Conservation (phyloP, 2,329 filamentous ascomycete genomes). For the Beauveria caledonica region DNA sequence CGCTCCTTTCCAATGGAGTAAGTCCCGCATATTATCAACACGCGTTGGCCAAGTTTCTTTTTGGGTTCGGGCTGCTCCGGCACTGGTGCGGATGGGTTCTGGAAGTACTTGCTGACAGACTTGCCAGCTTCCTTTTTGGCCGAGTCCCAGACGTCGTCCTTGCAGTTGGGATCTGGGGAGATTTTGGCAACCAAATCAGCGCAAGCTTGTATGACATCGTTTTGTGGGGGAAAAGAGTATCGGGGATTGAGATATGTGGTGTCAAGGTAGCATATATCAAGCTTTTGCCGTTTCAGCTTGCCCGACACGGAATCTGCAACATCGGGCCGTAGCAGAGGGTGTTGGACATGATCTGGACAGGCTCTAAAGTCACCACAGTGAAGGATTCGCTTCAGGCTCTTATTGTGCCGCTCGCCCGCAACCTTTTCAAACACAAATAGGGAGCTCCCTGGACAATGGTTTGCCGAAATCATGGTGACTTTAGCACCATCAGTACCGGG, state of each 20-base stretch:
- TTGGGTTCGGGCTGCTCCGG: conserved; percentile 20
- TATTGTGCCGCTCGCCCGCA: conserved; percentile 49
- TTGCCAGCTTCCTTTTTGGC: conserved; percentile 32
- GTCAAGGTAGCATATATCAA: conserved; percentile 94
- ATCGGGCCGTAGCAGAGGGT: conserved; percentile 74
- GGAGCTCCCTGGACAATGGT: conserved; percentile 93
- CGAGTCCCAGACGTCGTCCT: conserved; percentile 40
- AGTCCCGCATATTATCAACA: conserved; percentile 89
- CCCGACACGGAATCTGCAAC: conserved; percentile 61
- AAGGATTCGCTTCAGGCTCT: conserved; percentile 67
- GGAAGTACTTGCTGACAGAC: conserved; percentile 46
- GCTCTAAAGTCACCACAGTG: conserved; percentile 96
- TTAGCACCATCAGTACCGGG: conserved; percentile 73
- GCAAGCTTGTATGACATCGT: conserved; percentile 79
- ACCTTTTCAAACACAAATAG: conserved; percentile 86
- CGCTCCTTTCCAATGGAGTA: conserved; percentile 98
- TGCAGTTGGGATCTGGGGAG: conserved; percentile 51
- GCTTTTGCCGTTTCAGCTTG: conserved; percentile 69
- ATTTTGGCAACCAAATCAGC: conserved; percentile 79
- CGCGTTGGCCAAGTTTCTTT: conserved; percentile 39
- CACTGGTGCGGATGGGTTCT: conserved; percentile 20
- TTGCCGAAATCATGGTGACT: conserved; percentile 92
- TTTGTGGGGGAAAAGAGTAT: conserved; percentile 86
- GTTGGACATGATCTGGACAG: conserved; percentile 72
- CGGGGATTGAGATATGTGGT: conserved; percentile 95